These are phyloP conservation scores for Fomitopsis betulina DNA, from an alignment of 1,284 basidiomycete genomes.

Conservation along the genomic window DNA sequence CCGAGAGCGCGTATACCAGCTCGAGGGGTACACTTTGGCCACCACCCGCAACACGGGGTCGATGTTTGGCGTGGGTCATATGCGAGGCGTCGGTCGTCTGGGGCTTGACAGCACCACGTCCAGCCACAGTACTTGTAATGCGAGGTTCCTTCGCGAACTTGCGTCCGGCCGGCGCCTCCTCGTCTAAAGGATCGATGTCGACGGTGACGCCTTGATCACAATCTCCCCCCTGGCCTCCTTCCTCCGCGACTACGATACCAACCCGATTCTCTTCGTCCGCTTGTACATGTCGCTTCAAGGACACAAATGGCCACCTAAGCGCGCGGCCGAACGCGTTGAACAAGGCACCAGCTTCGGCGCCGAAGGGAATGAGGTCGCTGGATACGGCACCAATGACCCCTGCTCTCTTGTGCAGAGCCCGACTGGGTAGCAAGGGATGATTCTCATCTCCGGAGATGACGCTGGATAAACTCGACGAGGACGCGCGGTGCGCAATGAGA, in stretches of 20 bases:
- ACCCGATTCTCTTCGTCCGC: neutral
- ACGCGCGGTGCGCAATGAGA: neutral
- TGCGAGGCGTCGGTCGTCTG: neutral
- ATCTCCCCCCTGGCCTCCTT: neutral
- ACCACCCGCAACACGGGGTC: constrained; percentile 33
- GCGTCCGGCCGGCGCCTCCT: neutral
- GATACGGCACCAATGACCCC: neutral
- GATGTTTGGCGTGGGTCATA: constrained; percentile 27
- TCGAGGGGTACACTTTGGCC: constrained; percentile 48
- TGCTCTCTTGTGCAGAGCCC: neutral
- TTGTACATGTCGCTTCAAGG: neutral
- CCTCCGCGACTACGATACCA: neutral
- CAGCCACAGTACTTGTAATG: neutral
- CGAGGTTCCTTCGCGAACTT: constrained; percentile 1
- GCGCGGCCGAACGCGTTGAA: neutral
- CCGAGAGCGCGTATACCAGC: constrained; percentile 47
- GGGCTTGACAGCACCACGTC: neutral
- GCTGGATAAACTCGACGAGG: neutral
- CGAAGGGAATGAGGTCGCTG: neutral
- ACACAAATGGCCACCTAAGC: neutral
- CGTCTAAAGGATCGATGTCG: neutral
- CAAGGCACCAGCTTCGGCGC: neutral
- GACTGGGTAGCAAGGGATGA: neutral
- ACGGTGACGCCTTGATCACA: neutral
- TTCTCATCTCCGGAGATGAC: neutral